A percentile compares a stretch with the other conserved stretches of the same genome.
Evolutionary conservation across 495 filamentous ascomycete genomes (phyloP).

Genomic region (Talaromyces thailandensis): DNA sequence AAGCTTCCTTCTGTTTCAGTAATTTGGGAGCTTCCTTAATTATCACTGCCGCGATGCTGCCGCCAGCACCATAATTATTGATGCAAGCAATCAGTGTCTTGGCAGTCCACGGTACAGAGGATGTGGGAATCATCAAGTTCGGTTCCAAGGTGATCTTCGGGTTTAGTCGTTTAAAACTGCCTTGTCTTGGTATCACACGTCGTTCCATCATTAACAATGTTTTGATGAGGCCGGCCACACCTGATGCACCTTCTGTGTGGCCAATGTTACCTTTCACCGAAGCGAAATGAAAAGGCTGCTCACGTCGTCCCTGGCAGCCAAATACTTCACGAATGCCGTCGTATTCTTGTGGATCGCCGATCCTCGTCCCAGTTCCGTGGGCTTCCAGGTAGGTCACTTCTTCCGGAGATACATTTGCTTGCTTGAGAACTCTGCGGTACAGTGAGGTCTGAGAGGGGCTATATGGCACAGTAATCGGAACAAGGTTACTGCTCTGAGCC

Average conservation of each 20-base stretch:
- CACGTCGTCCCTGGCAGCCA: constrained; percentile 10
- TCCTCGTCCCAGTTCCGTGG: constrained; percentile 16
- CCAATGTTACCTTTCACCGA: constrained; percentile 43
- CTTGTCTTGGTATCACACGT: constrained; percentile 22
- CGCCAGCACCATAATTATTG: constrained; percentile 45
- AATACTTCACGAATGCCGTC: constrained; percentile 26
- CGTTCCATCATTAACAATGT: constrained; percentile 35
- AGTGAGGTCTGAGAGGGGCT: constrained; percentile 20
- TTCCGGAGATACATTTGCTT: constrained; percentile 6
- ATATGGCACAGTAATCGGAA: constrained; percentile 17
- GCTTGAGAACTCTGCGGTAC: constrained; percentile 3
- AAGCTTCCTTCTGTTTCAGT: no score
- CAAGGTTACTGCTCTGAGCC: constrained; percentile 19
- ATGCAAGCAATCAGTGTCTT: constrained; percentile 20
- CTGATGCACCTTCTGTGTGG: constrained; percentile 37
- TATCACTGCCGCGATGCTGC: constrained; percentile 38
- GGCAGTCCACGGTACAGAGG: constrained; percentile 12
- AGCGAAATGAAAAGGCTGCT: constrained; percentile 12
- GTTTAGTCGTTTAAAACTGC: constrained; percentile 26
- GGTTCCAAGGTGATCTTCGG: constrained; percentile 20
- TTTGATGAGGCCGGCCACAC: constrained; percentile 36
- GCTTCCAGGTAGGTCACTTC: constrained; percentile 14
- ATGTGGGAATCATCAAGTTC: not conserved
- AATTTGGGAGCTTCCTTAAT: constrained; percentile 8
- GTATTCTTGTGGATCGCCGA: constrained; percentile 32